Evolutionary conservation across 2,329 filamentous ascomycete species (phyloP), one percentile per base, ranked within the genome.

Genomic region (Tricladium varicosporioides): DNA sequence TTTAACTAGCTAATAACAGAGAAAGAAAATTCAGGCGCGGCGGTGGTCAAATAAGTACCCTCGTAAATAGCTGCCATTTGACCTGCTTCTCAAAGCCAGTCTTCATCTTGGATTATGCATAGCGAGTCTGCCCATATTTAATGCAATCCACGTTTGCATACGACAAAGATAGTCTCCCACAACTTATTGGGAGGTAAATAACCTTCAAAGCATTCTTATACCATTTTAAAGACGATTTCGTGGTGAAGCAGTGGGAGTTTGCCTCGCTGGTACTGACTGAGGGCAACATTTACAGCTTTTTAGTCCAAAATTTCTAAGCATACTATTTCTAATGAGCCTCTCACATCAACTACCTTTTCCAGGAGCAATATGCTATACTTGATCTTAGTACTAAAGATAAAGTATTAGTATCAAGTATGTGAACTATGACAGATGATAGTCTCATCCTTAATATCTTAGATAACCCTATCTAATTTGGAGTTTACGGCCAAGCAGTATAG

Each of bases 21-120:
- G n/a, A n/a, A n/a, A n/a, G n/a, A n/a, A n/a, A n/a, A n/a, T n/a
- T n/a, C 22, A 27, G 22, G 7, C 7, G 55, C 55, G 10, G 55
- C 45, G 86, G 61, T 58, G 14, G 55, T 58, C 7, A 58, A 22
- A 16, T 18, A 43, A 14, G 51, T 18, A 10, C 31, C 40, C 9
- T 18, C 5, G 44, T 53, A 58, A 4, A 54, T 22, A 15, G 16
- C 36, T 16, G 42, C 55, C 55, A 58, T 58, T 32, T 19, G 48
- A 19, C 15, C 16, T 5, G 45, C 45, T 44, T 58, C 48, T 13
- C 22, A 13, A 9, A 18, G 15, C 55, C 55, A 54, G 36, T 58
- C 55, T 2, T 53, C 53, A 16, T 58, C 42, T 33, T 58, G 56
- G 32, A 58, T 51, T 10, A 58, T 58, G 18, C 56, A 58, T 7